Evolutionary conservation across 164 flowering plant genomes (phyloP), one percentile per base, ranked within the genome.

Genomic region (Platanus orientalis): DNA sequence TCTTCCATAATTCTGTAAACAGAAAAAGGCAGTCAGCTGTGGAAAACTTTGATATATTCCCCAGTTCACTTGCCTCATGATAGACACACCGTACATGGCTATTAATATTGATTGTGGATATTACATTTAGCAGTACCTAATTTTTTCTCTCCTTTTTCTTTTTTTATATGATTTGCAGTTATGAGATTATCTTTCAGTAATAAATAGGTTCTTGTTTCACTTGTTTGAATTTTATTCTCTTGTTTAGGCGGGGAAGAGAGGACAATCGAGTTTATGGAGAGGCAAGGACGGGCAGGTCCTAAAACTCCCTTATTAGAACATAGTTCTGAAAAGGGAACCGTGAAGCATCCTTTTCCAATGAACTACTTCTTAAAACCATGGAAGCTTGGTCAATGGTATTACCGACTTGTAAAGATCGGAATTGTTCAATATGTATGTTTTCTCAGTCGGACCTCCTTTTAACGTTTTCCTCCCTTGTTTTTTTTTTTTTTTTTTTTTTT

Each of bases 341-440:
- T 91, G n/a, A 85, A 79, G 66, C 99, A 91, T 75, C 92, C 84
- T 62, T 95, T 89, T 75, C 99, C 99, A 17, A 75, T 95, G 87
- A 95, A 88, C 19, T 84, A 67, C 30, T 11, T 95, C 57, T 58
- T 95, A 39, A 88, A 83, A 73, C 96, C 97, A 25, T 91, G 97
- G 99, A 83, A 75, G 72, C 88, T 91, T 66, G 89, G 94, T 72
- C 78, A 71, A 61, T 81, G 96, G 96, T 84, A 91, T 74, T 95
- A 89, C 78, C 96, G 84, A 82, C 81, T 89, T 50, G 77, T 91
- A 67, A 95, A 95, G 78, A 61, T 91, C 67, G 97, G 99, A 32
- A 89, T 91, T 65, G 92, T 95, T 64, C 99, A 95, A 78, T 95
- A 95, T 83, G 99, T 95, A 91, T 73, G 99, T 76, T 49, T 58